Evolutionary conservation across 371 early-diverging fungal genomes (phyloP), one percentile per base, ranked within the genome.

Genomic region (Dentiscutata heterogama): DNA sequence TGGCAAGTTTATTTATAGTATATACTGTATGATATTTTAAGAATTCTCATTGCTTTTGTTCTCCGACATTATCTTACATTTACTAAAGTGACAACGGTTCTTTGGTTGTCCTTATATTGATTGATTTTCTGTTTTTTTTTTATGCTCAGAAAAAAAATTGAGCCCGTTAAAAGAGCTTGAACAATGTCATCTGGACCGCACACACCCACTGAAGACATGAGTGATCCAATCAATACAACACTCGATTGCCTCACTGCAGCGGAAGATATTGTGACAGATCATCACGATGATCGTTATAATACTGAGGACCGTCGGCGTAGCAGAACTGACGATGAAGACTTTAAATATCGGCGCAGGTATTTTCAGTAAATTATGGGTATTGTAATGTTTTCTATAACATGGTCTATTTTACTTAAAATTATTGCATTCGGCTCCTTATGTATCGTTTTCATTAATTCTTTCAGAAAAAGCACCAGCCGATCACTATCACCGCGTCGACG

Each of bases 111-210:
- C 1, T 46, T 46, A 46, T 46, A 46, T 46, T 11, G 46, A 11
- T 46, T 46, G 10, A 11, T 46, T 46, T 46, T 11, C 11, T 11
- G 46, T 46, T 46, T 42, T 39, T 39, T 39, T 39, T 39, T 46
- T 46, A 1, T 10, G 7, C 11, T 46, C 11, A 39, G 11, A 7
- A 46, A 46, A 46, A 46, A 7, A 46, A 8, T 46, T 46, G 46
- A 46, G 46, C 46, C 46, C 46, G n/a, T 58, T 58, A 22, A 58
- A 10, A 58, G 58, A 22, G 18, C 22, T 25, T 31, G 22, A 61
- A 77, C 42, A 61, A 42, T 77, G n/a, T 77, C 77, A 18, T 16
- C 79, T 5, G 79, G 79, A 13, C 80, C 80, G 1, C 80, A 80
- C 27, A 80, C 80, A 20, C 80, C 80, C 25, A 54, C 20, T 13